Percentiles rank a stretch among this genome's conserved stretches.
Conservation (phyloP, 148 eudicot genomes). For the Arctostaphylos glauca region DNA sequence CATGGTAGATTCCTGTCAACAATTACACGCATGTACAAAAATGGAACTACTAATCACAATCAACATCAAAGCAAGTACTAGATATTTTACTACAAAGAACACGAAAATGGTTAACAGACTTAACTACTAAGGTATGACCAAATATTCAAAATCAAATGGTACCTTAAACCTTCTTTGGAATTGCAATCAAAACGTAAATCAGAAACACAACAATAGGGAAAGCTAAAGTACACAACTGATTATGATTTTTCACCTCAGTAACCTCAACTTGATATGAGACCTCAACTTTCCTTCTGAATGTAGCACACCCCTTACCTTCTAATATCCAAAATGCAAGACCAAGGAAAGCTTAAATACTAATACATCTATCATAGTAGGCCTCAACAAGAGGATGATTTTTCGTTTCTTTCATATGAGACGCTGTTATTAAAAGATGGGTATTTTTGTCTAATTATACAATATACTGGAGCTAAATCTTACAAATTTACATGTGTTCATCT, state of each 20-base stretch:
- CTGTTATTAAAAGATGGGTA: background rate
- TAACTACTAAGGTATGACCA: background rate
- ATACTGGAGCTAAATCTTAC: background rate
- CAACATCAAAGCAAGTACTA: background rate
- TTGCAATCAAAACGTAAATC: background rate
- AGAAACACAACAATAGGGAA: background rate
- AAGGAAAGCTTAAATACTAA: background rate
- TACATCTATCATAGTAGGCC: background rate
- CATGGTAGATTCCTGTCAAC: background rate
- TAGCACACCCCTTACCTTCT: background rate
- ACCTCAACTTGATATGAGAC: background rate
- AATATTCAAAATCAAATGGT: background rate
- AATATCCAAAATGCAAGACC: background rate
- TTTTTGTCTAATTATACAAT: background rate
- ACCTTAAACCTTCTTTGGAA: background rate
- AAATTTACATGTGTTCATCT: background rate
- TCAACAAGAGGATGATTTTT: background rate
- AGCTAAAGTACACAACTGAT: background rate
- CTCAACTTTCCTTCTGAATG: conserved; percentile 1
- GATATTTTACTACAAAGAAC: background rate
- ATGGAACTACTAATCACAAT: background rate
- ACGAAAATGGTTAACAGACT: background rate
- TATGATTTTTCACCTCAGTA: background rate
- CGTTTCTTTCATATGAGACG: background rate
- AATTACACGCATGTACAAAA: background rate